phyloP scores from a whole-genome alignment of 176 grass and related monocot species.

The Triticum urartu region DNA sequence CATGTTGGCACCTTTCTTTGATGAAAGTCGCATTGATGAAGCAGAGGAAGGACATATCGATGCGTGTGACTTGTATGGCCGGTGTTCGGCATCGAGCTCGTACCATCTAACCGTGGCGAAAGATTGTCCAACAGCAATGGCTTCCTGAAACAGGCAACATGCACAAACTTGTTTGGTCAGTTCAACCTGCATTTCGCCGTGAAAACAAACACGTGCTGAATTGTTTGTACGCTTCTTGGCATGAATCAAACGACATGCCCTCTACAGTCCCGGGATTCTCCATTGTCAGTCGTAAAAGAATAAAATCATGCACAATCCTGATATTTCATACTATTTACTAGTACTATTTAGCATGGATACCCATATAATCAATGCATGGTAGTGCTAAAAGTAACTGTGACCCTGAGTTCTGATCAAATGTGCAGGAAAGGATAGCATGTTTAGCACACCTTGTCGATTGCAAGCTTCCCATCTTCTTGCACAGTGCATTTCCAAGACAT shows the following conservation, averaged over 20 bases:
- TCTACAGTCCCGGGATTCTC: background rate
- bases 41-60: no score
- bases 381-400: no score
- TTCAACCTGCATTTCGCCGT: background rate
- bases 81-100: slow-evolving; percentile 22
- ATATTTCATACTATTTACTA: background rate
- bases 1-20: no score
- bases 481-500: slow-evolving; percentile 64
- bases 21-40: no score
- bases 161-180: background rate
- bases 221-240: no score
- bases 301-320: background rate
- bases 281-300: background rate
- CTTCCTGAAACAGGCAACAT: slow-evolving; percentile 65
- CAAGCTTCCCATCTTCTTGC: slow-evolving; percentile 41
- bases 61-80: no score
- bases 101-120: slow-evolving; percentile 84
- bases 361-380: background rate
- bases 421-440: background rate
- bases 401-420: background rate
- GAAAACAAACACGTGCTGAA: background rate
- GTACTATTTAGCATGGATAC: background rate
- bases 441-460: slow-evolving; percentile 50
- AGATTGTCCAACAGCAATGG: slow-evolving; percentile 84
- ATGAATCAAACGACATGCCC: no score